These are phyloP conservation scores for Lathyrus tuberosus DNA, from an alignment of 306 rosid species.

Conservation along the genomic window DNA sequence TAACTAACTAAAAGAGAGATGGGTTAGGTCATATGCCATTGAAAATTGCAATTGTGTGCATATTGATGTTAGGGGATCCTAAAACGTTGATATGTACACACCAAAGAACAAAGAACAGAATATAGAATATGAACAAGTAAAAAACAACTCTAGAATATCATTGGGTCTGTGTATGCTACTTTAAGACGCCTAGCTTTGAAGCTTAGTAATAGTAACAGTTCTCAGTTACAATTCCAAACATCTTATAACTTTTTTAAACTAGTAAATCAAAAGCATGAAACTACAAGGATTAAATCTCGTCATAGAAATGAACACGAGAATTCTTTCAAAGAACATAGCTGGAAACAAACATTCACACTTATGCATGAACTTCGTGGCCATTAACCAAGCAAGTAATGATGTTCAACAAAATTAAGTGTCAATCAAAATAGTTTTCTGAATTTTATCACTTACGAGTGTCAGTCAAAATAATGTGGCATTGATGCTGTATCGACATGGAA, in stretches of 20 bases:
- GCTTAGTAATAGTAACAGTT: neutral
- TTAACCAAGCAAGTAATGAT: too few relatives aligned
- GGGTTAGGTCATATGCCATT: conserved; percentile 7
- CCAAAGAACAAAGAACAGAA: too few relatives aligned
- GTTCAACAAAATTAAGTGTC: too few relatives aligned
- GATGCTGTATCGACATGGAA: too few relatives aligned
- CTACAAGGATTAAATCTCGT: neutral
- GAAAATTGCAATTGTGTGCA: conserved; percentile 10
- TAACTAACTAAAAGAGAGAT: neutral
- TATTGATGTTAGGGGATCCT: conserved; percentile 5
- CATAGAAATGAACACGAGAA: too few relatives aligned
- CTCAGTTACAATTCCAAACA: conserved; percentile 5
- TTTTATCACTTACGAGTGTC: too few relatives aligned
- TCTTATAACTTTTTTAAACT: neutral
- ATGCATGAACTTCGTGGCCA: too few relatives aligned
- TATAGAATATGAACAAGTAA: neutral
- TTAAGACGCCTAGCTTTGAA: neutral
- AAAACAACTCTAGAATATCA: too few relatives aligned
- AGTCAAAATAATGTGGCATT: too few relatives aligned
- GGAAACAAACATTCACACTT: too few relatives aligned
- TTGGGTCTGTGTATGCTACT: neutral
- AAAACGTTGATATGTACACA: neutral
- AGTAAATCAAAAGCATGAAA: neutral
- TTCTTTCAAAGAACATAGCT: too few relatives aligned
- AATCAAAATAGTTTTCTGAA: too few relatives aligned